phyloP scores from a whole-genome alignment of 768 basidiomycete species.

The Mycena capillaripes region DNA sequence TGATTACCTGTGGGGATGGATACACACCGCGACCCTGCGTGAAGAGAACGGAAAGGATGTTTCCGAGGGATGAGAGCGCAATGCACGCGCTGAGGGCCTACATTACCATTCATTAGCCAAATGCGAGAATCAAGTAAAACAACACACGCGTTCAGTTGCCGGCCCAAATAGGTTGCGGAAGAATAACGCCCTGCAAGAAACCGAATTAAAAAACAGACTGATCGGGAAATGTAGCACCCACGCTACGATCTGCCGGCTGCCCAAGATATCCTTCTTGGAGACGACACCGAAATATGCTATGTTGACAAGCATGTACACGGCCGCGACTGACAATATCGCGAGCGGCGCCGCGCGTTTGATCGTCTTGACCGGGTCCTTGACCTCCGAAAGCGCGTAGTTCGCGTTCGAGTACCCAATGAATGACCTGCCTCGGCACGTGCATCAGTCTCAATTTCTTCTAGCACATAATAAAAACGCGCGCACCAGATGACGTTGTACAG shows the following conservation, averaged over 20 bases:
- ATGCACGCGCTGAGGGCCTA: slow-evolving; percentile 56
- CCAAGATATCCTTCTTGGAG: slow-evolving; percentile 72
- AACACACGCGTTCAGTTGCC: slow-evolving; percentile 58
- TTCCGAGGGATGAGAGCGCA: slow-evolving; percentile 71
- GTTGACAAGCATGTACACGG: slow-evolving; percentile 73
- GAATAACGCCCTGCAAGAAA: slow-evolving; percentile 61
- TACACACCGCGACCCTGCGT: slow-evolving; percentile 47
- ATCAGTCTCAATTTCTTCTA: too few species aligned
- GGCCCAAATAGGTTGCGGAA: slow-evolving; percentile 77
- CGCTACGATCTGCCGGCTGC: slow-evolving; percentile 72
- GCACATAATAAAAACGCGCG: not conserved
- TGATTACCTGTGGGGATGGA: not conserved
- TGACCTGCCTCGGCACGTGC: slow-evolving; percentile 47
- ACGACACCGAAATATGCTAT: slow-evolving; percentile 79
- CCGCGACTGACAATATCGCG: slow-evolving; percentile 66
- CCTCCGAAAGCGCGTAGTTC: slow-evolving; percentile 77
- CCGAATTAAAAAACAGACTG: not conserved
- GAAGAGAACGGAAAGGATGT: slow-evolving; percentile 64
- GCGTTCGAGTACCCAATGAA: slow-evolving; percentile 77
- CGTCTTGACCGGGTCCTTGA: slow-evolving; percentile 72
- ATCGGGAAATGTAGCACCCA: slow-evolving; percentile 21
- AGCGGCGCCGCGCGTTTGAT: slow-evolving; percentile 76
- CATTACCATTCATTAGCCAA: not conserved
- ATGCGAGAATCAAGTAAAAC: slow-evolving; percentile 38
- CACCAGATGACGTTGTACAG: slow-evolving; percentile 65